phyloP scores from a whole-genome alignment of 208 protist genomes.

The Trypanosoma rangeli region DNA sequence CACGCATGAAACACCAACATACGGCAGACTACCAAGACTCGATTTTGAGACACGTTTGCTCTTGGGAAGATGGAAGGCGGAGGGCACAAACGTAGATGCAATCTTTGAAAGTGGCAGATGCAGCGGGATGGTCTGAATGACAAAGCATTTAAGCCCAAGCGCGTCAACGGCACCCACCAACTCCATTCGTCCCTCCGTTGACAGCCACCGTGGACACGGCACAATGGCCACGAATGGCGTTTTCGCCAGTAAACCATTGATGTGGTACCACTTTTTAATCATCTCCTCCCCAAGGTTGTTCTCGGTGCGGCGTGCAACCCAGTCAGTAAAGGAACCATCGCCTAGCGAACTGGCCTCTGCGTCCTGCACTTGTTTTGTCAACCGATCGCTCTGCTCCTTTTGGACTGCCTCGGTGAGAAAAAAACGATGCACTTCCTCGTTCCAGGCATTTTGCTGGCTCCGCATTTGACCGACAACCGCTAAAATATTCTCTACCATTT shows the following conservation, averaged over 20 bases:
- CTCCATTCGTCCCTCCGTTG: slow-evolving; percentile 25
- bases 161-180: slow-evolving; percentile 43
- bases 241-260: slow-evolving; percentile 39
- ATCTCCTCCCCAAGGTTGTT: slow-evolving; percentile 16
- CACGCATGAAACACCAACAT: slow-evolving; percentile 41
- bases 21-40: slow-evolving; percentile 33
- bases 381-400: slow-evolving; percentile 24
- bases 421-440: slow-evolving; percentile 36
- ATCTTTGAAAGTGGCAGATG: slow-evolving; percentile 47
- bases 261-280: slow-evolving; percentile 54
- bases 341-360: slow-evolving; percentile 22
- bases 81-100: slow-evolving; percentile 46
- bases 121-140: slow-evolving; percentile 56
- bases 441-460: slow-evolving; percentile 34
- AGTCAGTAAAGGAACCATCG: slow-evolving; percentile 31
- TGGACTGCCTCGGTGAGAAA: slow-evolving; percentile 36
- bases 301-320: slow-evolving; percentile 29
- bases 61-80: slow-evolving; percentile 35
- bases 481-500: slow-evolving; percentile 26
- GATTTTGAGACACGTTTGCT: slow-evolving; percentile 26
- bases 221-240: slow-evolving; percentile 68
- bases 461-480: slow-evolving; percentile 24
- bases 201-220: slow-evolving; percentile 41
- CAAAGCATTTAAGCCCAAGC: slow-evolving; percentile 48
- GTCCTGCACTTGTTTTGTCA: slow-evolving; percentile 22